Base-by-base conservation (phyloP, 306 rosid species). In the Fragaria vesca region DNA sequence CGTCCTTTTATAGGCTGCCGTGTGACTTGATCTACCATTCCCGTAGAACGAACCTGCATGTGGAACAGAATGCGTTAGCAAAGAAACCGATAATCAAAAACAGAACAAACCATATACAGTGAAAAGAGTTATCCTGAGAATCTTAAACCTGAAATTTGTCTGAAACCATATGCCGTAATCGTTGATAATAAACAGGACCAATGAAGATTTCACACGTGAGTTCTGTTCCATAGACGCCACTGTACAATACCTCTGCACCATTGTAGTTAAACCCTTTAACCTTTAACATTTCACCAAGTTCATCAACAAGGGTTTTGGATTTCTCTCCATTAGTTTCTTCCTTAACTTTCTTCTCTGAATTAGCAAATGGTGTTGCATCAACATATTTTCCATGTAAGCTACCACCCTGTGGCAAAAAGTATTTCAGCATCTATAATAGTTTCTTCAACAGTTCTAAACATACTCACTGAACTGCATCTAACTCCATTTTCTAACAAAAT, bases 161-260 rank as follows among this genome's bases (percentile, higher is more conserved):
- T 30, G 99, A 95, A 77, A 95, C 99, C 99, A 95, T 95, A 76
- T 95, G 99, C 51, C 97, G 91, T 13, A 95, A 89, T 72, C 97
- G 88, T 76, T 95, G 99, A 89, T 95, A 95, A 83, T 95, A 95
- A 81, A 93, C 97, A 30, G 99, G 99, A 52, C 99, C 99, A 30
- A 95, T 86, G 79, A 93, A 95, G 76, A 95, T 93, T 84, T 95
- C 96, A 58, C 97, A 95, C 0, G 87, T 77, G 78, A 95, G 91
- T 77, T 95, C 99, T 30, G 93, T 86, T 76, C 99, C 99, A 79
- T 95, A 93, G 75, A 91, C 97, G 51, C 99, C 99, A 69, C 99
- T 90, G 80, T 93, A 95, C 47, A 95, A 80, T 66, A 93, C 97
- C 83, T 95, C 97, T 42, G 78, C 76, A 20, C 99, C 99, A 77